Evolutionary conservation across 1,284 basidiomycete species (phyloP), one percentile per base, ranked within the genome.

Genomic region (Marasmius tenuissimus): DNA sequence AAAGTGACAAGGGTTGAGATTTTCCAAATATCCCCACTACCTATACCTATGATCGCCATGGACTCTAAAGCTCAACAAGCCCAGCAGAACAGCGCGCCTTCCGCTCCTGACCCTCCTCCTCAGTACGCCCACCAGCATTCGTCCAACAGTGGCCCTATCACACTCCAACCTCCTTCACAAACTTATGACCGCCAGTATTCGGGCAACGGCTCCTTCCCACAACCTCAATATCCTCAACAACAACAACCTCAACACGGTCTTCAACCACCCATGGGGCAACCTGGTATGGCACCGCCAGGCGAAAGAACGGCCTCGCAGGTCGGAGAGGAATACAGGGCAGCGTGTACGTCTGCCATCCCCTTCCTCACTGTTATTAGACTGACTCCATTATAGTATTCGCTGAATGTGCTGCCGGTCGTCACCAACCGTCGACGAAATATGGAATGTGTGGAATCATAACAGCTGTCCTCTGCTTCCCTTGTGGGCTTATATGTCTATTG

Each of bases 371-470:
- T 1, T 33, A 4, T 14, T 35, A 9, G 11, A 35, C 18, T 57
- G 22, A 48, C 16, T 47, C 16, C n/a, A 22, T 34, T 10, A 18
- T 40, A 77, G 75, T 75, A 35, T 70, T 69, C 39, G 72, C 73
- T 34, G 67, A 67, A 53, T 76, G 75, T 57, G 75, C 75, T 1
- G 67, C 67, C 42, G 76, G 76, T 18, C 65, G 69, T 4, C 76
- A 77, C 52, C 65, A 67, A 12, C 63, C 64, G 14, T 69, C 66
- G 35, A 74, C 68, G 27, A 71, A 67, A 10, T 77, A 70, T 61
- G 75, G 75, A 12, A 42, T 71, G 3, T 75, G 72, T 59, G 76
- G 76, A 35, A 76, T 77, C 50, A 73, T 77, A 40, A 71, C 72
- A 10, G 75, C 75, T 4, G 68, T 77, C 33, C 68, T 75, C 4